Evolutionary conservation across 176 grass and related monocot genomes (phyloP).

Genomic region (Tuctoria greenei): DNA sequence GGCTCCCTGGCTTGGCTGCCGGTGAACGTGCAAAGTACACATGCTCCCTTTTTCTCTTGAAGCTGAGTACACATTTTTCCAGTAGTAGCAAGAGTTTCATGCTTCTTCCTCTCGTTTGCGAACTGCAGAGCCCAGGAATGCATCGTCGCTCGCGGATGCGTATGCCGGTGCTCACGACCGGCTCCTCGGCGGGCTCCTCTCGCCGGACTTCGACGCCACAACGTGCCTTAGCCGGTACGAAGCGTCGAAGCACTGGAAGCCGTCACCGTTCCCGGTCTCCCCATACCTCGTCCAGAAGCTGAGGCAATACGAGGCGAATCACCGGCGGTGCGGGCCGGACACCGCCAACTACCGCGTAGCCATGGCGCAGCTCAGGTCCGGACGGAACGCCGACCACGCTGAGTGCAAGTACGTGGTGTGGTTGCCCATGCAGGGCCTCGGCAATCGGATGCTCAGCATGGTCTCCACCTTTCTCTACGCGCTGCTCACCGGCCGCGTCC

Average conservation of each 20-base stretch:
- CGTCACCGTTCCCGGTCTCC: slow-evolving; percentile 43
- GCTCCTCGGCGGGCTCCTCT: slow-evolving; percentile 66
- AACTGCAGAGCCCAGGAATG: slow-evolving; percentile 9
- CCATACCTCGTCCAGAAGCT: slow-evolving; percentile 50
- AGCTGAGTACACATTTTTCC: background rate
- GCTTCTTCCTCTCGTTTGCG: background rate
- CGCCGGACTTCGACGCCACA: slow-evolving; percentile 40
- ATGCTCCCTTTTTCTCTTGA: background rate
- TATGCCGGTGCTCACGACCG: slow-evolving; percentile 23
- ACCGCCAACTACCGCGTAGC: slow-evolving; percentile 48
- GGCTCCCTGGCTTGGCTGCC: background rate
- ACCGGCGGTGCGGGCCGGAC: slow-evolving; percentile 58
- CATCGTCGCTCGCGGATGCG: background rate
- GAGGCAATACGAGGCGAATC: slow-evolving; percentile 62
- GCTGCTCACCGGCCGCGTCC: slow-evolving; percentile 63
- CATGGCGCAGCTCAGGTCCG: slow-evolving; percentile 48
- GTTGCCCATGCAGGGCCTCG: slow-evolving; percentile 60
- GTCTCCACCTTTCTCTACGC: slow-evolving; percentile 82
- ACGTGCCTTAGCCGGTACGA: slow-evolving; percentile 72
- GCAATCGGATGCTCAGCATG: slow-evolving; percentile 69
- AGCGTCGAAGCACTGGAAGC: slow-evolving; percentile 44
- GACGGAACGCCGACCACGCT: slow-evolving; percentile 39
- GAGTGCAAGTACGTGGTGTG: slow-evolving; percentile 81
- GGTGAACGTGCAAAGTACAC: background rate
- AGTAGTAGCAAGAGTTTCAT: background rate